Conservation (phyloP, 1,284 basidiomycete genomes). For the Ceratobasidium sp. region DNA sequence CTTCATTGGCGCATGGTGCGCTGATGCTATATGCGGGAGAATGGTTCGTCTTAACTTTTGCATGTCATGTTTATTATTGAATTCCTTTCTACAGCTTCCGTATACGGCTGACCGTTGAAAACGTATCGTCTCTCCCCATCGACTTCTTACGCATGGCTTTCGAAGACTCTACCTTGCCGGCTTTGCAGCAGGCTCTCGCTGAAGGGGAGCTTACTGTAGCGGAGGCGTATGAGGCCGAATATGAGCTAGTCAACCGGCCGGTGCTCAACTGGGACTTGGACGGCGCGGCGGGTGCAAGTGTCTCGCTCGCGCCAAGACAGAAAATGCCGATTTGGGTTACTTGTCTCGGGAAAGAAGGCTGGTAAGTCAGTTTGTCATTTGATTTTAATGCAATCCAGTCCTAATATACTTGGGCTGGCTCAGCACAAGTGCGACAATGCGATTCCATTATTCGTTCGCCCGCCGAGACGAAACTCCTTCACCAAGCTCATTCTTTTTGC, state of each 20-base stretch:
- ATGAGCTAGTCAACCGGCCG: constrained; percentile 79
- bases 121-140: constrained; percentile 82
- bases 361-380: constrained; percentile 63
- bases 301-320: constrained; percentile 73
- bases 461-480: constrained; percentile 55
- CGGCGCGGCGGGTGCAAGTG: constrained; percentile 57
- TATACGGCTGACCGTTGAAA: constrained; percentile 87
- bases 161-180: constrained; percentile 85
- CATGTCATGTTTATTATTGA: constrained; percentile 42
- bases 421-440: constrained; percentile 81
- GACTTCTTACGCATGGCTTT: constrained; percentile 88
- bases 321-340: constrained; percentile 73
- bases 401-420: neutral
- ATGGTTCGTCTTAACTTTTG: constrained; percentile 62
- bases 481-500: constrained; percentile 70
- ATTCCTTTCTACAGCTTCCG: constrained; percentile 64
- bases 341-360: constrained; percentile 90
- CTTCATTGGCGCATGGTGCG: constrained; percentile 89
- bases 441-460: constrained; percentile 84
- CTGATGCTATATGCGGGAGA: constrained; percentile 96
- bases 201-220: constrained; percentile 84
- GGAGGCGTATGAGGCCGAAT: constrained; percentile 91
- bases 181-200: constrained; percentile 76
- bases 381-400: neutral
- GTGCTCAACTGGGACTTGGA: constrained; percentile 80